Base-by-base conservation (phyloP, 495 filamentous ascomycete genomes). In the Aspergillus homomorphus region DNA sequence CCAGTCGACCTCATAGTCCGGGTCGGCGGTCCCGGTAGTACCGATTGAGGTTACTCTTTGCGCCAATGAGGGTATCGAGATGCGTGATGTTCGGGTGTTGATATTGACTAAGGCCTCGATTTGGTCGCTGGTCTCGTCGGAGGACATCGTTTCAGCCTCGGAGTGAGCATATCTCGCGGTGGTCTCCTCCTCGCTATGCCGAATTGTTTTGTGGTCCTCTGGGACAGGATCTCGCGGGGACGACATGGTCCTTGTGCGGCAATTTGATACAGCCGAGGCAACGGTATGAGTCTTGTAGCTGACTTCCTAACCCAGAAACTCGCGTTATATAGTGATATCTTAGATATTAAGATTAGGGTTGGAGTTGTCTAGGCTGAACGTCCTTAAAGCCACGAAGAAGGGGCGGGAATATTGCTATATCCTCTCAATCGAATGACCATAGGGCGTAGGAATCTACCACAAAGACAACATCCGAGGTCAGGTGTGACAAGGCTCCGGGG, bases 1-100 rank as follows among this genome's bases (percentile, higher is more conserved):
- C 71, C 89, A 92, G 60, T 84, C 83, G 23, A 96, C 84, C 65
- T 96, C 92, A 66, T 83, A 93, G 23, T 82, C 80, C 1, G 88
- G 84, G 60, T 85, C 78, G 3, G 80, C 71, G 1, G 86, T 87
- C 20, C 77, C 81, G 49, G 78, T 78, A 12, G 85, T 90, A 10
- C 73, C 76, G 53, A 84, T 69, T 30, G 84, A 84, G 7, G 83
- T 84, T 38, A 73, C 68, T 54, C 69, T 72, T 45, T 69, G 60
- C 1, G 73, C 62, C 41, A 77, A 54, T 4, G 71, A 67, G 41
- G 63, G 66, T 18, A 62, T 54, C 22, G 64, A 68, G 19, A 63
- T 23, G 22, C 63, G 62, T 24, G 68, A 72, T 9, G 63, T 54
- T 30, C 57, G 54, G 3, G 75, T 74, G 38, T 74, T 24, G 4